Base-by-base conservation (phyloP, 192 early-diverging fungal genomes). In the Geranomyces variabilis region DNA sequence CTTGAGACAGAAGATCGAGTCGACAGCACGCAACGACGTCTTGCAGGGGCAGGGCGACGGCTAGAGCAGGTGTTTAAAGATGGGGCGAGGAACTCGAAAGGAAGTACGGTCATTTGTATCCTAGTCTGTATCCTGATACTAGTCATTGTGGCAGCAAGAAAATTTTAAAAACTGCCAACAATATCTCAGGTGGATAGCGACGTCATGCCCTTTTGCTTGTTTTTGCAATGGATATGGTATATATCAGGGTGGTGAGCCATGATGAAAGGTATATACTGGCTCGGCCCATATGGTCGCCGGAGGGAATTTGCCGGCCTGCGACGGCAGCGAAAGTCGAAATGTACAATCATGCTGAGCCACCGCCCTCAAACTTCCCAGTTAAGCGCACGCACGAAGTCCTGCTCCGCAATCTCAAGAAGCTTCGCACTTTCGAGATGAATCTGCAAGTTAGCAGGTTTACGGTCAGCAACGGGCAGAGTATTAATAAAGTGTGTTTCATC, bases 1-100 rank as follows among this genome's bases (percentile, higher is more conserved):
- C 87, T 90, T 43, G 89, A 93, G 14, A 93, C 92, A 1, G 89
- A 90, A 29, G 75, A 75, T 29, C 71, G 85, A 33, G 86, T 90
- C 5, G 90, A 91, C 73, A 66, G 72, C 1, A 88, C 88, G 13
- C 80, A 75, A 34, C 65, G 69, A 47, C 69, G 79, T 61, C 70
- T 75, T 83, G 61, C 65, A 69, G 53, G 77, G 34, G 88, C 88
- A 30, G 75, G 77, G 36, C 79, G 75, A 30, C 78, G 78, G 33
- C 77, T 91, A 14, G 68, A 79, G 41, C 73, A 83, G 67, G 81
- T 89, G 28, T 77, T 81, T 22, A 77, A 80, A 55, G 28, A 19
- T 43, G 46, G 34, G 9, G 45, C 64, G 13, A 7, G 55, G 31
- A 67, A n/a, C 29, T 63, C 64, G 24, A 55, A 43, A 31, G 70